These are phyloP conservation scores for Lachancea nothofagi DNA, from an alignment of 805 yeast species.

Conservation along the genomic window DNA sequence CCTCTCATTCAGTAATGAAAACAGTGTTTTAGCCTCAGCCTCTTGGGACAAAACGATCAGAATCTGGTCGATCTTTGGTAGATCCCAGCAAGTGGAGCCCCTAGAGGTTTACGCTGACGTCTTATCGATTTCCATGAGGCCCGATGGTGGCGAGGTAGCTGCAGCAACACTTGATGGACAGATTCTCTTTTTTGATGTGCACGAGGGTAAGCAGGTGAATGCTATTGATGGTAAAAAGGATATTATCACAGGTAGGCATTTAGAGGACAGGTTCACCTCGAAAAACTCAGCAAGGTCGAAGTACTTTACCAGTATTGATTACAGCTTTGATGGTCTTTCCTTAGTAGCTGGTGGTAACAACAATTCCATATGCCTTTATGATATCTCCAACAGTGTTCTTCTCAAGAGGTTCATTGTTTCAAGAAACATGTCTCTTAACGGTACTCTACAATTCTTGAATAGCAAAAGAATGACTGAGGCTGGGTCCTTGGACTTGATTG, in stretches of 20 bases:
- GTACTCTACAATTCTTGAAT: slow-evolving; percentile 74
- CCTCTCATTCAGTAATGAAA: slow-evolving; percentile 77
- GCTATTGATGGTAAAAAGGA: slow-evolving; percentile 83
- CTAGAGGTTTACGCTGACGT: slow-evolving; percentile 82
- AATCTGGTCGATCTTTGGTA: slow-evolving; percentile 86
- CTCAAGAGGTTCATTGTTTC: slow-evolving; percentile 80
- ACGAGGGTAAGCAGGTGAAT: slow-evolving; percentile 72
- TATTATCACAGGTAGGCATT: slow-evolving; percentile 77
- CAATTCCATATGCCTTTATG: slow-evolving; percentile 86
- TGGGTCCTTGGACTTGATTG: slow-evolving; percentile 77
- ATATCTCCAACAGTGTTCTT: slow-evolving; percentile 80
- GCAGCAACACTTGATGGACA: slow-evolving; percentile 88
- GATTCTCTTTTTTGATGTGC: slow-evolving; percentile 76
- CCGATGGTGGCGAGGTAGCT: slow-evolving; percentile 88
- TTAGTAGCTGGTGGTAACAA: slow-evolving; percentile 92
- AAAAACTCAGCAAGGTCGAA: slow-evolving; percentile 79
- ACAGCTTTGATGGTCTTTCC: slow-evolving; percentile 84
- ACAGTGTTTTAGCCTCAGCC: slow-evolving; percentile 74
- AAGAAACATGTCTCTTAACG: slow-evolving; percentile 83
- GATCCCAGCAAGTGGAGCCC: slow-evolving; percentile 87
- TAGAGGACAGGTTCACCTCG: slow-evolving; percentile 76
- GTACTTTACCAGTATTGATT: slow-evolving; percentile 72
- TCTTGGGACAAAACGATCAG: slow-evolving; percentile 96
- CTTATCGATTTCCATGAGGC: slow-evolving; percentile 74
- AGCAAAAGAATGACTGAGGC: slow-evolving; percentile 82